These are phyloP conservation scores for Tylopilus subfusipes DNA, from an alignment of 768 basidiomycete species.

Conservation along the genomic window DNA sequence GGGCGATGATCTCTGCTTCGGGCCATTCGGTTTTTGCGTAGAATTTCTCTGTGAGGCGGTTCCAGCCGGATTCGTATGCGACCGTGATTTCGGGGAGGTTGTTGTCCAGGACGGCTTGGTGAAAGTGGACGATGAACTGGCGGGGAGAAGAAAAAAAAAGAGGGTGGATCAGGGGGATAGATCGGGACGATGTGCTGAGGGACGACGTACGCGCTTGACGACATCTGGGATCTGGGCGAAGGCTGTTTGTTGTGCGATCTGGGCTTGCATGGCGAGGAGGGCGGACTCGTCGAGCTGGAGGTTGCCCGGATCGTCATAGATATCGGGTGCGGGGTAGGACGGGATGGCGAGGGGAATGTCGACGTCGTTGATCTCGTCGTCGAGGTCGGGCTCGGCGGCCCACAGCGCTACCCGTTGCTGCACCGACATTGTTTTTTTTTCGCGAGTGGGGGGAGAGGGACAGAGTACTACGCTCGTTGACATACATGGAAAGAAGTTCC, in stretches of 20 bases:
- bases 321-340: conserved; percentile 24
- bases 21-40: conserved; percentile 96
- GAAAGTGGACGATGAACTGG: conserved; percentile 93
- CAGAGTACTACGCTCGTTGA: neutral
- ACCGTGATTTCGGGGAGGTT: conserved; percentile 88
- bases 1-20: conserved; percentile 92
- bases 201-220: conserved; percentile 75
- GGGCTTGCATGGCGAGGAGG: conserved; percentile 71
- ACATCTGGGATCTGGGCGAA: conserved; percentile 83
- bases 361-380: conserved; percentile 69
- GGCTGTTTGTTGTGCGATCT: conserved; percentile 79
- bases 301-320: conserved; percentile 34
- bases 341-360: conserved; percentile 45
- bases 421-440: conserved; percentile 39
- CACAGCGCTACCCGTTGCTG: conserved; percentile 69
- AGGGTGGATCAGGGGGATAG: neutral
- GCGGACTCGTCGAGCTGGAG: conserved; percentile 71
- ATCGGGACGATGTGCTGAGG: neutral
- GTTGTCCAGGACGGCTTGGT: conserved; percentile 87
- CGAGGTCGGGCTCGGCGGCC: conserved; percentile 77
- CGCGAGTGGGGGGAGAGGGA: neutral
- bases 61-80: conserved; percentile 97
- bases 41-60: conserved; percentile 93
- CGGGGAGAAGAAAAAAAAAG: conserved; percentile 3
- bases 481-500: conserved; percentile 17